These are phyloP conservation scores for Oidiodendron maius DNA, from an alignment of 495 filamentous ascomycete species.

Conservation along the genomic window DNA sequence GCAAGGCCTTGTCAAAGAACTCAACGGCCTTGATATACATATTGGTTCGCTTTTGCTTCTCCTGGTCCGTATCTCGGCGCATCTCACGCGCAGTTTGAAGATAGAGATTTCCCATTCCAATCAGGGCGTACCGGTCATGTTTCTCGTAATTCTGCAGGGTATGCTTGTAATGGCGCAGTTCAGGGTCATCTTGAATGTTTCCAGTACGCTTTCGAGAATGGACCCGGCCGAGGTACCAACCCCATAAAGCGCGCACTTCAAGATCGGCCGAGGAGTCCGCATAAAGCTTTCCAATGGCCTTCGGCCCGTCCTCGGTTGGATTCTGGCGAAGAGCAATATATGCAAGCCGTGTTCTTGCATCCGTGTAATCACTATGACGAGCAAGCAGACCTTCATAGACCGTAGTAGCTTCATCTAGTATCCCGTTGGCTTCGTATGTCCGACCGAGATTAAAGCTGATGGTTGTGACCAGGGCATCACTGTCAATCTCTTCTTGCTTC, in stretches of 20 bases:
- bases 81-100: slow-evolving; percentile 85
- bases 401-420: slow-evolving; percentile 75
- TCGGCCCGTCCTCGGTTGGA: slow-evolving; percentile 79
- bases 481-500: slow-evolving; percentile 63
- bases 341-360: slow-evolving; percentile 78
- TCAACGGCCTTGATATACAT: slow-evolving; percentile 88
- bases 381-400: slow-evolving; percentile 80
- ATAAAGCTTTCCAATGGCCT: slow-evolving; percentile 74
- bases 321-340: slow-evolving; percentile 84
- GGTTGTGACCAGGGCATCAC: slow-evolving; percentile 84
- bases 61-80: slow-evolving; percentile 79
- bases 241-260: slow-evolving; percentile 86
- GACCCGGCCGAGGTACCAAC: slow-evolving; percentile 79
- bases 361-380: slow-evolving; percentile 83
- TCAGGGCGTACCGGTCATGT: slow-evolving; percentile 90
- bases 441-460: slow-evolving; percentile 95
- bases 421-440: slow-evolving; percentile 82
- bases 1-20: slow-evolving; percentile 96
- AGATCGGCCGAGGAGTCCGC: slow-evolving; percentile 73
- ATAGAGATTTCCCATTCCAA: slow-evolving; percentile 94
- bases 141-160: slow-evolving; percentile 91
- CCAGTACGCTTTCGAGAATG: slow-evolving; percentile 71
- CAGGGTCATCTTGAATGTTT: slow-evolving; percentile 82
- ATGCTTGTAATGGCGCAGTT: slow-evolving; percentile 92
- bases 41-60: slow-evolving; percentile 82